These are phyloP conservation scores for Debaryomyces sp. DNA, from an alignment of 1,139 yeast genomes.

Conservation along the genomic window DNA sequence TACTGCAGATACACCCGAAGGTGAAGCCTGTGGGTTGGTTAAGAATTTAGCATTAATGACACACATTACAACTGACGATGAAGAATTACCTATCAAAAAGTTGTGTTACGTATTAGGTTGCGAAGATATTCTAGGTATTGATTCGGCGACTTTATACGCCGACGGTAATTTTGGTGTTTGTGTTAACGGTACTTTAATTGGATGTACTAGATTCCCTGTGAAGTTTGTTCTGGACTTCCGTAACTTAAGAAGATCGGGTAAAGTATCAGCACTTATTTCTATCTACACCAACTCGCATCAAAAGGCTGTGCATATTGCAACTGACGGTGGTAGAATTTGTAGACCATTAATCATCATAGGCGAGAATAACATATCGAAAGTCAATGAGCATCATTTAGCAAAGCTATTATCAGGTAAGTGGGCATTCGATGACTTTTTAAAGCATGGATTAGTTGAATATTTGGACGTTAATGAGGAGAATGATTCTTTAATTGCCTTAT, in stretches of 20 bases:
- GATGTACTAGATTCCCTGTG: slow-evolving; percentile 84
- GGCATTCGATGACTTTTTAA: slow-evolving; percentile 87
- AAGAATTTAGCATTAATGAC: slow-evolving; percentile 97
- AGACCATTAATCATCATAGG: slow-evolving; percentile 89
- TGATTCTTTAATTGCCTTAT: slow-evolving; percentile 89
- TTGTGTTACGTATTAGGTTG: slow-evolving; percentile 86
- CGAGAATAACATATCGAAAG: slow-evolving; percentile 68
- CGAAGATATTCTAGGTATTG: slow-evolving; percentile 79
- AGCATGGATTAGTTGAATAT: slow-evolving; percentile 88
- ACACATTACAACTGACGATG: slow-evolving; percentile 97
- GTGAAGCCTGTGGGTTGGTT: slow-evolving; percentile 99
- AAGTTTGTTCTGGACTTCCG: slow-evolving; percentile 81
- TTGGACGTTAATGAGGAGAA: slow-evolving; percentile 98
- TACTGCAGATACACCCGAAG: slow-evolving; percentile 99
- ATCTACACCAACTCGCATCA: slow-evolving; percentile 90
- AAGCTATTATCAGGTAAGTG: slow-evolving; percentile 68
- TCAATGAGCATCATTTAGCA: slow-evolving; percentile 67
- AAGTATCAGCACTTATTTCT: slow-evolving; percentile 86
- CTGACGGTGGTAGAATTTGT: slow-evolving; percentile 98
- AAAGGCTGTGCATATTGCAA: slow-evolving; percentile 92
- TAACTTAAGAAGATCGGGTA: slow-evolving; percentile 78
- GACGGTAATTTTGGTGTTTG: slow-evolving; percentile 81
- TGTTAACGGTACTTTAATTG: slow-evolving; percentile 91
- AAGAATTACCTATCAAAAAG: slow-evolving; percentile 81
- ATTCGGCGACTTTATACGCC: slow-evolving; percentile 81